Evolutionary conservation across 306 rosid species (phyloP).

Genomic region (Pueraria montana): DNA sequence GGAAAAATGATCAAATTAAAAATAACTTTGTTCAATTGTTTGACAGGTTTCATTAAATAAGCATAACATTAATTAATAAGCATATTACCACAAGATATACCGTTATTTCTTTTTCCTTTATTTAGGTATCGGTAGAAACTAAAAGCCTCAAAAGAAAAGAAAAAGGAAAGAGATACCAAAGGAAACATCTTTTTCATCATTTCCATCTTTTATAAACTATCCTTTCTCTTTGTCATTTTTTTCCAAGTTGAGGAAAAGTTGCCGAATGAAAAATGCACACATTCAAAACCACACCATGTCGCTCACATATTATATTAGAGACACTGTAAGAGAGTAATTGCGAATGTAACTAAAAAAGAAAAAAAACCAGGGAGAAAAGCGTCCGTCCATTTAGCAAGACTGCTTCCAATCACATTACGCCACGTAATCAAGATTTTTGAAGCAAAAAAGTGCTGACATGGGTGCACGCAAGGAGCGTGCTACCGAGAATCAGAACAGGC

Average conservation of each 20-base stretch:
- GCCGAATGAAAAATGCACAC: too few species aligned
- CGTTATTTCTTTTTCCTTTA: not conserved
- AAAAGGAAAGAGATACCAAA: not conserved
- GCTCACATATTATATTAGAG: not conserved
- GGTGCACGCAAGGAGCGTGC: conserved; percentile 30
- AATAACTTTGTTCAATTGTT: not conserved
- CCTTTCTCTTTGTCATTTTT: not conserved
- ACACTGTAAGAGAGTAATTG: too few species aligned
- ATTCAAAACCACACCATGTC: not conserved
- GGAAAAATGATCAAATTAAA: not conserved
- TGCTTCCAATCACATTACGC: conserved; percentile 9
- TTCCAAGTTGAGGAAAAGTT: not conserved
- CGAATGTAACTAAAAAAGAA: too few species aligned
- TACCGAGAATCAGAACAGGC: conserved; percentile 22
- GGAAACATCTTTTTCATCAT: not conserved
- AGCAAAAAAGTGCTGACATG: conserved; percentile 21
- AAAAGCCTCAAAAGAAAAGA: not conserved
- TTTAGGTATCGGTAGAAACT: not conserved
- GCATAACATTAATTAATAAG: not conserved
- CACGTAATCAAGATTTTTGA: not conserved
- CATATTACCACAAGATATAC: not conserved
- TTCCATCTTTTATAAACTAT: not conserved
- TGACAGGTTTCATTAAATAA: conserved; percentile 1
- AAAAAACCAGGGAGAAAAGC: not conserved
- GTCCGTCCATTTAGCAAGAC: not conserved